Base-by-base conservation (phyloP, 2,329 filamentous ascomycete genomes). In the Verticillium klebahnii region DNA sequence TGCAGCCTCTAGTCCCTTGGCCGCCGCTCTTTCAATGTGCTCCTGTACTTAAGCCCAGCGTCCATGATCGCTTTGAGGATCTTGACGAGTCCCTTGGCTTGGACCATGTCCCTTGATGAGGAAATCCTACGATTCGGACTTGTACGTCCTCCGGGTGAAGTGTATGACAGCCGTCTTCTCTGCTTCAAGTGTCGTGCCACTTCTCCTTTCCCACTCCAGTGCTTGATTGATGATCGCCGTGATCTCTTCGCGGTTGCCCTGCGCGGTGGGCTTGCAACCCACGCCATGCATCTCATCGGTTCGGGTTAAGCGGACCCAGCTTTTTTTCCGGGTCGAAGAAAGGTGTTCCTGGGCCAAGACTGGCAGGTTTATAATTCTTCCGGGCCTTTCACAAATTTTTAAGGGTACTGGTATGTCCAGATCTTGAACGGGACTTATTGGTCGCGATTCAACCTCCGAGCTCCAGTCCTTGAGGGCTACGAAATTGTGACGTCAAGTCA, bases 21-120 rank as follows among this genome's bases (percentile, higher is more conserved):
- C 62, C 29, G 60, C 62, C 19, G 39, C 63, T 39, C 59, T 56
- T 19, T 60, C 52, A 2, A 63, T 29, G 40, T 66, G 52, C 56
- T 63, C 25, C 56, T 50, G 1, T 56, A 67, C 31, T 59, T 55
- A 12, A 69, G 61, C 29, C 60, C 52, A 1, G 57, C 52, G 37
- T 70, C 69, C 39, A 70, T 67, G 56, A 69, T 62, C 17, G 67
- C 62, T 9, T 64, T 56, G 15, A 68, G 66, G 50, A 69, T 67
- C 55, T 69, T 57, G 29, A 36, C 32, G 11, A 25, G 32, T n/a
- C 39, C 17, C 23, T 39, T 39, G 34, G 56, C 32, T 17, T 39
- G 5, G 56, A 57, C 56, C 23, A 8, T 39, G 17, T 3, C 56
- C 56, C 56, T 57, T 57, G 34, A 39, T 57, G 5, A 31, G 37